Conservation (phyloP, 2,329 filamentous ascomycete species). For the Domatiomyces globalis region DNA sequence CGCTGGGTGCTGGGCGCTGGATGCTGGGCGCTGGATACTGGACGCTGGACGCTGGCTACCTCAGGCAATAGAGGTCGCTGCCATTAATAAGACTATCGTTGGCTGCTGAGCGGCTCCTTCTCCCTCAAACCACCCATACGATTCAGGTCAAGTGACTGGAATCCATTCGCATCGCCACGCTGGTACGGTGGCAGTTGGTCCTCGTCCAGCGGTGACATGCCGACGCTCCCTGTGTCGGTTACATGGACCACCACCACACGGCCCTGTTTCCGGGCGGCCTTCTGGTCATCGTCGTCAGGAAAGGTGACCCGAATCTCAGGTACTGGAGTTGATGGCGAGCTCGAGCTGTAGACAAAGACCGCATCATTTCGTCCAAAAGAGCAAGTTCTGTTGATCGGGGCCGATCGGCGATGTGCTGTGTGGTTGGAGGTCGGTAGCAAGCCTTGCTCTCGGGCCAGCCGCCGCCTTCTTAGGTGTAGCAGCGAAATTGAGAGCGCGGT, state of each 20-base stretch:
- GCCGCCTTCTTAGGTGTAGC: constrained; percentile 57
- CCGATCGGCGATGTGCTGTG: constrained; percentile 40
- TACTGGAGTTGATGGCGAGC: constrained; percentile 66
- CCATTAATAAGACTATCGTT: neutral
- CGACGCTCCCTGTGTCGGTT: constrained; percentile 70
- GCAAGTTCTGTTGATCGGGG: constrained; percentile 40
- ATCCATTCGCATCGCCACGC: constrained; percentile 61
- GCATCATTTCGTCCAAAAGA: constrained; percentile 47
- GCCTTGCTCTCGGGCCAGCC: constrained; percentile 37
- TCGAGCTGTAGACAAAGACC: constrained; percentile 60
- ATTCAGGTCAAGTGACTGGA: constrained; percentile 89
- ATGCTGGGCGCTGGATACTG: too few relatives aligned
- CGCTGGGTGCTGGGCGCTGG: too few relatives aligned
- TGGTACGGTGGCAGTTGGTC: constrained; percentile 73
- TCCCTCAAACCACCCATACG: constrained; percentile 89
- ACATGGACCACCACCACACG: constrained; percentile 85
- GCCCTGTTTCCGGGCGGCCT: constrained; percentile 53
- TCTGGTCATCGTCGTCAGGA: constrained; percentile 74
- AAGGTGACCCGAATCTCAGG: constrained; percentile 98
- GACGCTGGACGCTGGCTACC: too few relatives aligned
- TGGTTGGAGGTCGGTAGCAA: constrained; percentile 56
- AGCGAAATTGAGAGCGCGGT: constrained; percentile 55
- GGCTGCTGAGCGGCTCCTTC: constrained; percentile 41
- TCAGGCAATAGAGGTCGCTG: too few relatives aligned
- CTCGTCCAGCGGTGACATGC: constrained; percentile 68